Evolutionary conservation across 2,329 filamentous ascomycete species (phyloP), one percentile per base, ranked within the genome.

Genomic region (Aspergillus quadricinctus): DNA sequence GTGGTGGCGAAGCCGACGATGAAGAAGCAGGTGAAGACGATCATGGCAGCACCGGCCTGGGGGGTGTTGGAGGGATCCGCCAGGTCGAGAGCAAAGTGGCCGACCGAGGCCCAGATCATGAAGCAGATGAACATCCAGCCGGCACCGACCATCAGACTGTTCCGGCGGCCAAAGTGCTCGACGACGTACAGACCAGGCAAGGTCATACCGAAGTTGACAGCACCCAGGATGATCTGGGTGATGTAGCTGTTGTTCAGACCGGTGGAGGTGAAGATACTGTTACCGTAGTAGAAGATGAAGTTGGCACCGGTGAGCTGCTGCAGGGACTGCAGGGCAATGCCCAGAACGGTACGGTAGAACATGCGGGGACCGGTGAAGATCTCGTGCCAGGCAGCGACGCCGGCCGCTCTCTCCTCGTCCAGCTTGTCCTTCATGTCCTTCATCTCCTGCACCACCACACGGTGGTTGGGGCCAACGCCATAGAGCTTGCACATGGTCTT

Each of bases 21-120:
- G 66, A 89, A 90, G 71, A 90, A 81, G 70, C 84, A 88, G 1
- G 87, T 84, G 28, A 86, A 83, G 1, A 88, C 83, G 52, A 90
- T 88, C 81, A 90, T 87, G 57, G 86, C 80, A 8, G 84, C 82
- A 1, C 87, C 86, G 3, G 83, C 78, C 0, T 75, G 70, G 10
- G 73, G 64, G 58, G 74, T 81, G 4, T 71, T 65, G 1, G 72
- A 69, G 0, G 79, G 80, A 17, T 78, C 49, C 0, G 63, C 49
- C 0, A 52, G 65, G 48, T 75, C 60, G 1, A 77, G 66, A 0
- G 68, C 63, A 61, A 77, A 77, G 19, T 77, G 77, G 4, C 83
- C 82, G 25, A 87, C 78, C 0, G 79, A 75, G 17, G 83, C 86
- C 66, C 88, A 89, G 57, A 90, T 75, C 37, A 86, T 74, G 52